Base-by-base conservation (phyloP, 179 eudicot species). In the Camellia oleifera region DNA sequence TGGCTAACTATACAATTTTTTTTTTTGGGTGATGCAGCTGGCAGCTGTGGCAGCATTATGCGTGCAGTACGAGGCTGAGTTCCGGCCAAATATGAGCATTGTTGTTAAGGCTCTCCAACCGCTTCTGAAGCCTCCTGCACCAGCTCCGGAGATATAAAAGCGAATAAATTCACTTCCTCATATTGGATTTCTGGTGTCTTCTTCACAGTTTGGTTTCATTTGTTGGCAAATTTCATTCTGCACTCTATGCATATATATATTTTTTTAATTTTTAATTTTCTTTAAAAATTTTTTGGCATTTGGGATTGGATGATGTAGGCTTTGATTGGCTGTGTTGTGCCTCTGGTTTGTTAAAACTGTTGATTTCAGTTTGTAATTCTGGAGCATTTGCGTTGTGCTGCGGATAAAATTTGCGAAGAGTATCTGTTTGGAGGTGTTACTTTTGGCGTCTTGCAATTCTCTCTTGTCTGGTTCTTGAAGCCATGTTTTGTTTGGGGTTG, bases 71-170 rank as follows among this genome's bases (percentile, higher is more conserved):
- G 90, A 88, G 82, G 75, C 90, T 12, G 90, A 88, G 76, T 88
- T 88, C 77, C 61, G 90, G 73, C 90, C 90, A 69, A 88, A 88
- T 73, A 85, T 88, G 88, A 82, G 88, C 83, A 88, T 88, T 72
- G 90, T 88, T 70, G 90, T 88, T 77, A 88, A 88, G 78, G 90
- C 90, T 68, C 90, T 88, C 56, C 90, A 88, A 77, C 90, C 90
- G 14, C 86, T 88, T 56, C 82, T 88, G 62, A 88, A 78, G 83
- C 32, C 84, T 56, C 42, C 83, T 56, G 82, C 84, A 52, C 81
- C 87, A 23, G 78, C 86, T 45, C 81, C 83, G 2, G 74, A 56
- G 70, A 42, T 26, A 14, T 63, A 73, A 72, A 32, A 23, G 3
- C 65, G 5, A 79, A 64, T 63, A 48, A 4, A 26, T 50, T 48